A percentile compares a stretch with the other conserved stretches of the same genome.
These are phyloP conservation scores for Miamiensis avidus DNA, from an alignment of 169 alveolate species.

Conservation along the genomic window DNA sequence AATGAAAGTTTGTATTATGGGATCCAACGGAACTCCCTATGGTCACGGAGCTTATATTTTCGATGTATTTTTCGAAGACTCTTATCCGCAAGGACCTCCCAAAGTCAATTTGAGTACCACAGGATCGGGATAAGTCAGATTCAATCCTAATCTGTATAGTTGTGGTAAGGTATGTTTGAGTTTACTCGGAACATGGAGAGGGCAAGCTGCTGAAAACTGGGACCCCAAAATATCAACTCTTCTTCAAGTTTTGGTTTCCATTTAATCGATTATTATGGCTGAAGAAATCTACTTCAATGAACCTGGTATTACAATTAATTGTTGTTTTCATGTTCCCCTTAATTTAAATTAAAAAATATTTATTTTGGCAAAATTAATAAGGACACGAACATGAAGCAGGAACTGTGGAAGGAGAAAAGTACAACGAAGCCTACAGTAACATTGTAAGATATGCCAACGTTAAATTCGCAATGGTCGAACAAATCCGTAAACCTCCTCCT, in stretches of 20 bases:
- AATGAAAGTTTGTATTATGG: slow-evolving; percentile 86
- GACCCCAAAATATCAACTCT: slow-evolving; percentile 86
- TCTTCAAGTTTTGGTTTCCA: slow-evolving; percentile 85
- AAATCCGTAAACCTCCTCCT: slow-evolving; percentile 81
- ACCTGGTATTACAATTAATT: slow-evolving; percentile 69
- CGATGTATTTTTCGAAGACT: slow-evolving; percentile 81
- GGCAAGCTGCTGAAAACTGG: slow-evolving; percentile 89
- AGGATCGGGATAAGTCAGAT: slow-evolving; percentile 84
- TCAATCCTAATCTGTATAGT: slow-evolving; percentile 90
- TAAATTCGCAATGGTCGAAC: slow-evolving; percentile 87
- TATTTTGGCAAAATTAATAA: no score
- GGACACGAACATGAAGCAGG: slow-evolving; percentile 86
- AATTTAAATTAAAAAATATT: no score
- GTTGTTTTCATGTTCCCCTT: no score
- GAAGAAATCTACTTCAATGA: slow-evolving; percentile 89
- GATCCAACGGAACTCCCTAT: slow-evolving; percentile 91
- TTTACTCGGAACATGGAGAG: slow-evolving; percentile 92
- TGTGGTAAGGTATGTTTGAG: slow-evolving; percentile 91
- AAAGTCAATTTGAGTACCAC: slow-evolving; percentile 85
- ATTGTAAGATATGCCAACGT: slow-evolving; percentile 86
- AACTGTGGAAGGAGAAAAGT: slow-evolving; percentile 82
- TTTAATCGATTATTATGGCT: slow-evolving; percentile 88
- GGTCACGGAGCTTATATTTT: slow-evolving; percentile 90
- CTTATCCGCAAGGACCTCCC: slow-evolving; percentile 88
- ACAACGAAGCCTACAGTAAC: slow-evolving; percentile 85